These are phyloP conservation scores for Candida awuae DNA, from an alignment of 805 yeast genomes.

Conservation along the genomic window DNA sequence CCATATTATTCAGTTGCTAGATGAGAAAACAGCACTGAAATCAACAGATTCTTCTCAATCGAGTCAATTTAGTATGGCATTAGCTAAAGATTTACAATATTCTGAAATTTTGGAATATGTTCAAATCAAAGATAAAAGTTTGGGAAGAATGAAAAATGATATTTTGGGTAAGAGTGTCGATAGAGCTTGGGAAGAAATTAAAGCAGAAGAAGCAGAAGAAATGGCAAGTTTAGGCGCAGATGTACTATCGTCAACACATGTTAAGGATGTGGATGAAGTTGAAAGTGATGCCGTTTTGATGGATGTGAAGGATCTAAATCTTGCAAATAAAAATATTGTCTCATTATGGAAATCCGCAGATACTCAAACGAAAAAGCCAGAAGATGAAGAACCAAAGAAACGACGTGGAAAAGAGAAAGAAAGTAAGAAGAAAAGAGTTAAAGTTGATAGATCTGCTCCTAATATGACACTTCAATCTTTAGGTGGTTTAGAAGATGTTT, in stretches of 20 bases:
- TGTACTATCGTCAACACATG: conserved; percentile 10
- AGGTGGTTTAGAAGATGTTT: conserved; percentile 86
- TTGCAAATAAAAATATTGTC: conserved; percentile 70
- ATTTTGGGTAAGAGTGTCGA: conserved; percentile 58
- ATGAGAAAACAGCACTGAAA: conserved; percentile 45
- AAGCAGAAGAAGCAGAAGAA: conserved; percentile 57
- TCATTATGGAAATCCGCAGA: conserved; percentile 50
- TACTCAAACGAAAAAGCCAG: conserved; percentile 13
- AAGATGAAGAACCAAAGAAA: conserved; percentile 20
- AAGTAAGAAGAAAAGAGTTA: conserved; percentile 20
- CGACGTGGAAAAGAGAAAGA: conserved; percentile 38
- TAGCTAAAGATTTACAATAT: conserved; percentile 51
- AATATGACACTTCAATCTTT: conserved; percentile 57
- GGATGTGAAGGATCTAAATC: conserved; percentile 58
- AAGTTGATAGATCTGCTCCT: conserved; percentile 61
- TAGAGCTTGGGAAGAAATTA: conserved; percentile 44
- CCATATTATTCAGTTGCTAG: conserved; percentile 48
- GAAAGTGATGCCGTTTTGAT: conserved; percentile 41
- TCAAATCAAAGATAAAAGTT: conserved; percentile 56
- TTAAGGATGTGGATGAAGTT: conserved; percentile 12
- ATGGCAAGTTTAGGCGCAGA: conserved; percentile 31
- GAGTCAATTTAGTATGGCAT: conserved; percentile 32
- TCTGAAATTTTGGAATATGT: conserved; percentile 49
- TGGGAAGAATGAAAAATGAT: conserved; percentile 62
- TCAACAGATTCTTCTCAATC: conserved; percentile 1